Conservation (phyloP, 768 basidiomycete genomes). For the Tylopilus rubrobrunneus region DNA sequence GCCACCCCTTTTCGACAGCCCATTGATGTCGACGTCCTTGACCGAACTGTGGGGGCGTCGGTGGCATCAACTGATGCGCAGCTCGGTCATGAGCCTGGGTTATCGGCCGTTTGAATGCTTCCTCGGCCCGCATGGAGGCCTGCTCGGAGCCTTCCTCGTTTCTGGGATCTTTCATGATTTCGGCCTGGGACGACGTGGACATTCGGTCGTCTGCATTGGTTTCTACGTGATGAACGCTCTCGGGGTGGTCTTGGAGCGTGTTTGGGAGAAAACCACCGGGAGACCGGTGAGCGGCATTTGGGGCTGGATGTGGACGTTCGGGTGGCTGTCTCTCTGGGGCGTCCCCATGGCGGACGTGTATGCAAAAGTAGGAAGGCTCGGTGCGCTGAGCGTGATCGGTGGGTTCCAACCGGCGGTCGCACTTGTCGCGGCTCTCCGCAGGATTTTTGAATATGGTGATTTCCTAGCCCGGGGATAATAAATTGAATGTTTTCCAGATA, state of each 20-base stretch:
- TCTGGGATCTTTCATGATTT: background rate
- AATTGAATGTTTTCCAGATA: no score
- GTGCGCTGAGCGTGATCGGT: no score
- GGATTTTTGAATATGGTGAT: no score
- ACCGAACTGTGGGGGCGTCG: conserved; percentile 54
- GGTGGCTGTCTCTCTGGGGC: background rate
- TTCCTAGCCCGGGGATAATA: no score
- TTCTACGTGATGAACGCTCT: background rate
- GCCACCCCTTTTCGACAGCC: conserved; percentile 60
- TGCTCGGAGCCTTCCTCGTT: background rate
- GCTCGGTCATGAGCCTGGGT: conserved; percentile 11
- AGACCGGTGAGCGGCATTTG: background rate
- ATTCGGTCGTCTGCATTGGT: background rate
- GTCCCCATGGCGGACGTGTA: no score
- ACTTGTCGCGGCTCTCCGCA: no score
- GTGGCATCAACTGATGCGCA: conserved; percentile 69
- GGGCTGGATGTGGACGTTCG: background rate
- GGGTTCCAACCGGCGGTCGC: no score
- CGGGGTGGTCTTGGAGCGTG: background rate
- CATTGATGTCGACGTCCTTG: conserved; percentile 56
- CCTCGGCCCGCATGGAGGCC: background rate
- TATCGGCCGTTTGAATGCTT: background rate
- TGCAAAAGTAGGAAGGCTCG: no score
- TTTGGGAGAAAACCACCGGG: background rate
- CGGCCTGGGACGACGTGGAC: background rate